Conservation (phyloP, 2,329 filamentous ascomycete genomes). For the Hypomyces rosellus region DNA sequence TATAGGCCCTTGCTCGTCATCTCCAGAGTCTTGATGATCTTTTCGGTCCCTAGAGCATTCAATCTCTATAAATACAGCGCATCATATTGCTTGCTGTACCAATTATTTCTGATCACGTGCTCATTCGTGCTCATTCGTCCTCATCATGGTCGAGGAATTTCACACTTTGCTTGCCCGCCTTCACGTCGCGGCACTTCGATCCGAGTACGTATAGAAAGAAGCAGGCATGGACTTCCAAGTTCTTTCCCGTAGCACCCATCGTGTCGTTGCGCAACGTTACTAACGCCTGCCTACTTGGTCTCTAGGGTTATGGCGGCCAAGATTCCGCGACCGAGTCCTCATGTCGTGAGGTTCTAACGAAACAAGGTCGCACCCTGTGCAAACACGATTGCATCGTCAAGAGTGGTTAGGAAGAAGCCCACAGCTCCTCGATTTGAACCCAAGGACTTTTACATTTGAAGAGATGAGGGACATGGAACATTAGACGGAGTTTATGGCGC, state of each 20-base stretch:
- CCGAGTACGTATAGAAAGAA: constrained; percentile 33
- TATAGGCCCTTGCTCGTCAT: no score
- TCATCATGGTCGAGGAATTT: constrained; percentile 34
- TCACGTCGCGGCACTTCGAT: constrained; percentile 42
- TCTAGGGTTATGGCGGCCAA: constrained; percentile 2
- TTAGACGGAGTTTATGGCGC: background rate
- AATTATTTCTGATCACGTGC: background rate
- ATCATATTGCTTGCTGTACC: no score
- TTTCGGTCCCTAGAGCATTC: background rate
- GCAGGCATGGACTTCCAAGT: background rate
- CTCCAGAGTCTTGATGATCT: background rate
- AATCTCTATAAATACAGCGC: background rate
- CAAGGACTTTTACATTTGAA: background rate
- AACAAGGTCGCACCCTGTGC: constrained; percentile 19
- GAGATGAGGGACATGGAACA: background rate
- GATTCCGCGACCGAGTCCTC: background rate
- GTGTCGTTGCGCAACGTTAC: no score
- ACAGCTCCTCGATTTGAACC: constrained; percentile 14
- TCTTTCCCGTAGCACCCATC: no score
- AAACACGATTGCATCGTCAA: constrained; percentile 14
- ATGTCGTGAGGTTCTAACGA: constrained; percentile 17
- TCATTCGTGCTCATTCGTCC: background rate
- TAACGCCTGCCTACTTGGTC: background rate
- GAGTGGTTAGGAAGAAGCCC: constrained; percentile 18
- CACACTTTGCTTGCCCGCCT: constrained; percentile 38